Percentiles rank a stretch among this genome's conserved stretches.
Conservation (phyloP, 2,329 filamentous ascomycete genomes). For the Bipolaris oryzae region DNA sequence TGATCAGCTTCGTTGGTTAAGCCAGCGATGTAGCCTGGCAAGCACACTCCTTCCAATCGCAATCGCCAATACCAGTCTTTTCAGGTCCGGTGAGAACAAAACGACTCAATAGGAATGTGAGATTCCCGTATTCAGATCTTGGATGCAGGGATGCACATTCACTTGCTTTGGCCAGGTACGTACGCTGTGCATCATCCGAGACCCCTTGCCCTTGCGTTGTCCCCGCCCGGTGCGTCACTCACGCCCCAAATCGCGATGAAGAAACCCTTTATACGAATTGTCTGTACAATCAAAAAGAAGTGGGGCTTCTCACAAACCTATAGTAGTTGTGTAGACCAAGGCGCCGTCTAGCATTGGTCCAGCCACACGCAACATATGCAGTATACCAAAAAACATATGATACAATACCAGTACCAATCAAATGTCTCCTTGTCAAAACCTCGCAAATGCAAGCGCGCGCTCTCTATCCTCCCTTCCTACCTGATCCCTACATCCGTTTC, state of each 20-base stretch:
- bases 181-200: slow-evolving; percentile 7
- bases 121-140: not conserved
- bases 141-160: slow-evolving; percentile 3
- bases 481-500: no score
- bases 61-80: not conserved
- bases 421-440: no score
- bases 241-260: no score
- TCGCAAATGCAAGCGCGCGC: no score
- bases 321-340: no score
- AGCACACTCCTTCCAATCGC: not conserved
- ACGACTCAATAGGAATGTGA: slow-evolving; percentile 2
- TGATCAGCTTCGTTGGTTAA: not conserved
- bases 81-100: slow-evolving; percentile 1
- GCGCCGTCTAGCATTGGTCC: no score
- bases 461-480: no score
- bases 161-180: not conserved
- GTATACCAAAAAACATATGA: no score
- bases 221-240: not conserved
- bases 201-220: not conserved
- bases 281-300: no score
- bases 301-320: no score
- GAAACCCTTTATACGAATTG: not conserved
- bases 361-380: no score
- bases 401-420: no score
- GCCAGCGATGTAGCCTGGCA: not conserved